Percentiles rank a stretch among this genome's conserved stretches.
These are phyloP conservation scores for Prosopis cineraria DNA, from an alignment of 306 rosid species.

Conservation along the genomic window DNA sequence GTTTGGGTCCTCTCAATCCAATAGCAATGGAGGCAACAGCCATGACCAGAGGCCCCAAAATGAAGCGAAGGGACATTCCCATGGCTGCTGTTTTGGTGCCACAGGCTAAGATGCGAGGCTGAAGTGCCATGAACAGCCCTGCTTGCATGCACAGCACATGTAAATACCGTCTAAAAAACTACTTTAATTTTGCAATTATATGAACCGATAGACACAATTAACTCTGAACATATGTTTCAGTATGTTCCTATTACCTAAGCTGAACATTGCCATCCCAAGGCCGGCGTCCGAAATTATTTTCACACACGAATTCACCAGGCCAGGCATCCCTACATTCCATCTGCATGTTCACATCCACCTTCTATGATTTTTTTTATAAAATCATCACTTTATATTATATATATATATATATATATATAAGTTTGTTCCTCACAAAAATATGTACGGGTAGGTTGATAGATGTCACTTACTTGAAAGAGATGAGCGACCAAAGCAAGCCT, in stretches of 20 bases:
- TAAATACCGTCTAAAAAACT: conserved; percentile 2
- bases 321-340: conserved; percentile 85
- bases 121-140: conserved; percentile 98
- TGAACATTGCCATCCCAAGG: conserved; percentile 98
- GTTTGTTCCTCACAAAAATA: too few relatives aligned
- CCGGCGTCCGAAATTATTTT: conserved; percentile 92
- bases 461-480: conserved; percentile 65
- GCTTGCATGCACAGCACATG: background rate
- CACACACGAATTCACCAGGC: conserved; percentile 70
- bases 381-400: too few relatives aligned
- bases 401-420: too few relatives aligned
- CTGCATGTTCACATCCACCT: conserved; percentile 44
- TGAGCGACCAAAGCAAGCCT: conserved; percentile 88
- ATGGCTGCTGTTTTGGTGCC: conserved; percentile 77
- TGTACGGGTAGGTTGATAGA: background rate
- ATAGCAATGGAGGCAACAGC: conserved; percentile 79
- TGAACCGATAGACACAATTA: background rate
- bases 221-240: background rate
- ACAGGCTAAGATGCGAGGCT: conserved; percentile 89
- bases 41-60: conserved; percentile 90
- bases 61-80: conserved; percentile 86
- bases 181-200: conserved; percentile 1
- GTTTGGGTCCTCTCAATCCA: conserved; percentile 74
- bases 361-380: background rate
- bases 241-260: conserved; percentile 61